A percentile compares a stretch with the other conserved stretches of the same genome.
Evolutionary conservation across 768 basidiomycete species (phyloP).

Genomic region (Xerocomellus chrysenteron): DNA sequence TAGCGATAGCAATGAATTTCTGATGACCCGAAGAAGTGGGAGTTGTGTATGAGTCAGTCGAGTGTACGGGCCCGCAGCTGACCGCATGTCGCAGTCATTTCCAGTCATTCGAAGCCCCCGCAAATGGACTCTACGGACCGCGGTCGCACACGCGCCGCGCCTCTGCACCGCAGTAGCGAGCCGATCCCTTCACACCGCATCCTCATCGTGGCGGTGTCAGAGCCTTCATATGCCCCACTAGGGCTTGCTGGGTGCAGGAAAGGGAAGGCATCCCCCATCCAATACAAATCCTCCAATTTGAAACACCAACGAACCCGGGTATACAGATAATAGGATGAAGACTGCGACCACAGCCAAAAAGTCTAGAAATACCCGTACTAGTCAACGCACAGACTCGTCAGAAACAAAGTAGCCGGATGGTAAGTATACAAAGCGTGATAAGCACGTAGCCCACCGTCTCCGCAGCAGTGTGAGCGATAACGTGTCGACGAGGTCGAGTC

Average conservation of each 20-base stretch:
- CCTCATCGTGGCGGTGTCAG: constrained; percentile 4
- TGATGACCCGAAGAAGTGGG: not conserved
- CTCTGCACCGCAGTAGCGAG: not conserved
- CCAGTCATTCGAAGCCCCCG: not conserved
- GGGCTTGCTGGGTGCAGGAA: constrained; percentile 1
- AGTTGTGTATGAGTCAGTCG: not conserved
- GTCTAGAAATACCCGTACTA: not conserved
- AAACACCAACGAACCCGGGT: not conserved
- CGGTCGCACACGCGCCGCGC: too few relatives aligned
- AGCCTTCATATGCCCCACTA: constrained; percentile 1
- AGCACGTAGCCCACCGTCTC: constrained; percentile 12
- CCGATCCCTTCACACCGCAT: too few relatives aligned
- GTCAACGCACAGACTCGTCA: not conserved
- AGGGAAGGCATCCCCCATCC: not conserved
- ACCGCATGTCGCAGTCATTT: not conserved
- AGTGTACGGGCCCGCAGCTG: not conserved
- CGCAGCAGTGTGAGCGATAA: constrained; percentile 10
- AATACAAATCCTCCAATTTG: not conserved
- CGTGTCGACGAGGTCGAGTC: not conserved
- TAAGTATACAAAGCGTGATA: constrained; percentile 15
- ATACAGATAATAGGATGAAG: not conserved
- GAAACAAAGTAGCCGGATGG: constrained; percentile 20
- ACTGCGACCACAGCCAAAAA: not conserved
- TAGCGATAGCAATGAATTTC: not conserved
- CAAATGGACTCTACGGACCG: not conserved